These are phyloP conservation scores for Kockiozyma suomiensis DNA, from an alignment of 805 yeast species.

Conservation along the genomic window DNA sequence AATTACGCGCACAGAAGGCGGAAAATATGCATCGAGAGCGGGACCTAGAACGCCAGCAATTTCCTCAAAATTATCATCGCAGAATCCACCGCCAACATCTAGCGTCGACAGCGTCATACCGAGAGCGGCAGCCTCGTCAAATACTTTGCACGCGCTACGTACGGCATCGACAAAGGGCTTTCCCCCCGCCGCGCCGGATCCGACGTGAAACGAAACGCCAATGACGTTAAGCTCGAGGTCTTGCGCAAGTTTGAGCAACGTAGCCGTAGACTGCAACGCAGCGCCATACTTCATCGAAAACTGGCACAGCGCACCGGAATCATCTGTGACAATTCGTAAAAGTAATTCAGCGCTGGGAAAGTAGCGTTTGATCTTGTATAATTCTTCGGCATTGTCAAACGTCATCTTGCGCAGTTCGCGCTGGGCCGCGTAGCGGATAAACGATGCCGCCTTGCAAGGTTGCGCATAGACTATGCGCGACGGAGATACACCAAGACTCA, in stretches of 20 bases:
- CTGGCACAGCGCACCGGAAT: conserved; percentile 81
- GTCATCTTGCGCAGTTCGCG: conserved; percentile 70
- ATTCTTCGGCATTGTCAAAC: conserved; percentile 85
- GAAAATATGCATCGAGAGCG: conserved; percentile 64
- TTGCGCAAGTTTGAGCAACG: conserved; percentile 63
- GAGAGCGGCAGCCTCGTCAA: conserved; percentile 55
- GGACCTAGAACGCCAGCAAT: conserved; percentile 59
- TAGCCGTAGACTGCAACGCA: conserved; percentile 53
- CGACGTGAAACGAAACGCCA: conserved; percentile 97
- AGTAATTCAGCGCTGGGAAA: conserved; percentile 74
- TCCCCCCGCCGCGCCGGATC: conserved; percentile 74
- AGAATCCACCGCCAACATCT: conserved; percentile 95
- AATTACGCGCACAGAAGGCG: conserved; percentile 57
- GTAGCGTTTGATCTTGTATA: conserved; percentile 65
- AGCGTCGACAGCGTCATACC: conserved; percentile 60
- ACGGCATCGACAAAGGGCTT: conserved; percentile 37
- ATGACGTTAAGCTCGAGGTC: conserved; percentile 62
- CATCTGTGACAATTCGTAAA: conserved; percentile 86
- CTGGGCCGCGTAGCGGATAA: conserved; percentile 66
- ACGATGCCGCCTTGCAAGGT: conserved; percentile 86
- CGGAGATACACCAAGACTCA: conserved; percentile 64
- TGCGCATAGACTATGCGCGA: conserved; percentile 82
- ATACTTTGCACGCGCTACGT: conserved; percentile 67
- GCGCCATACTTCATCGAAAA: conserved; percentile 91
- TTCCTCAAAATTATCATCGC: conserved; percentile 57